Evolutionary conservation across 371 early-diverging fungal genomes (phyloP).

Genomic region (Mucor mucedo): DNA sequence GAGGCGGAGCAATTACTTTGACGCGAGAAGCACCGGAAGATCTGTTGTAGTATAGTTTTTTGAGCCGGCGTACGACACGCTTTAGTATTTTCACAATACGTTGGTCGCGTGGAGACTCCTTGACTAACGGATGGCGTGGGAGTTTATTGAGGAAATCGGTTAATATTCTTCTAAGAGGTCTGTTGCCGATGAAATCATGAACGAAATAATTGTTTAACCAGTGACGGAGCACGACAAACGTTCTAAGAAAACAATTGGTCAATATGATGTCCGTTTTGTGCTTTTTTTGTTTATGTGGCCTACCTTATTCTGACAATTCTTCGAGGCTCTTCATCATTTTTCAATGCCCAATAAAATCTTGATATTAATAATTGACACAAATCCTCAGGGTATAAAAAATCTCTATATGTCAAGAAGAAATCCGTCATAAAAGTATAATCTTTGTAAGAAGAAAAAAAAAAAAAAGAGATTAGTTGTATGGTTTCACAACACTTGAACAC

Average conservation of each 20-base stretch:
- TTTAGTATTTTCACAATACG: conserved; percentile 63
- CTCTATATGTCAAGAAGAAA: conserved; percentile 74
- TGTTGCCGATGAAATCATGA: conserved; percentile 63
- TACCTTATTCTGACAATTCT: conserved; percentile 65
- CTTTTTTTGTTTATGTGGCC: background rate
- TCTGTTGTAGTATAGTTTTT: conserved; percentile 44
- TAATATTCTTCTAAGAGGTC: conserved; percentile 48
- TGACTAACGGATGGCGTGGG: conserved; percentile 49
- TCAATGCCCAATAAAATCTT: conserved; percentile 66
- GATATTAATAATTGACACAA: conserved; percentile 61
- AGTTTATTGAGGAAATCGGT: conserved; percentile 52
- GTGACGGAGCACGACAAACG: conserved; percentile 70
- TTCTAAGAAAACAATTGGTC: conserved; percentile 32
- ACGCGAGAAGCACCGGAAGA: conserved; percentile 33
- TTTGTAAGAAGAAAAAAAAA: conserved; percentile 13
- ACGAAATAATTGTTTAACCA: conserved; percentile 74
- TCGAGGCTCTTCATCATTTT: conserved; percentile 57
- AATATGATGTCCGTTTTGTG: background rate
- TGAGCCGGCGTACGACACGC: conserved; percentile 53
- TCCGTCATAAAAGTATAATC: conserved; percentile 77
- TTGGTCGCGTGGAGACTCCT: conserved; percentile 56
- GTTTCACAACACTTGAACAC: background rate
- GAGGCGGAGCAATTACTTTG: conserved; percentile 40
- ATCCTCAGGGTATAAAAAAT: conserved; percentile 63
- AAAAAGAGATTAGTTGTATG: background rate